Evolutionary conservation across 1,284 basidiomycete species (phyloP), one percentile per base, ranked within the genome.

Genomic region (Ustilago xerochloae): DNA sequence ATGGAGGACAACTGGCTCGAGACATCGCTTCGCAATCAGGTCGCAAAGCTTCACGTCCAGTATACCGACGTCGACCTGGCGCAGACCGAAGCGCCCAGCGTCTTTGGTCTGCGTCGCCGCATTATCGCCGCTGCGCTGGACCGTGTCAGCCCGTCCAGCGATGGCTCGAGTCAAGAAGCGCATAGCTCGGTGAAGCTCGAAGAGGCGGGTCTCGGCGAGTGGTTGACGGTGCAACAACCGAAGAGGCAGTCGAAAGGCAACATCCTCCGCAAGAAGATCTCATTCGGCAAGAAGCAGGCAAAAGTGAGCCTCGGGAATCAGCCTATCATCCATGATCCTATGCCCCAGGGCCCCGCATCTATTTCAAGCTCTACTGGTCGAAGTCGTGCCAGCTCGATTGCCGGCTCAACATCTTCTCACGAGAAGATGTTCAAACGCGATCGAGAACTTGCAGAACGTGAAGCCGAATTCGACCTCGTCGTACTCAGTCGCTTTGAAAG

Each of bases 101-200:
- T 69, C 4, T 68, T 74, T 38, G 71, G 71, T 4, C 55, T 74
- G 16, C 61, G 71, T 10, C 48, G 71, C 6, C 58, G 65, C 29
- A 63, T 74, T 39, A 24, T 71, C 9, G 71, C 71, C 13, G 71
- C 71, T 35, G 65, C 65, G 1, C 54, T 74, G 22, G 68, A 71
- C 24, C 43, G 50, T 12, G 35, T 58, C 29, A n/a, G 48, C 15
- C 45, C 43, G 18, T 33, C 32, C 18, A 51, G 26, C 12, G 54
- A 38, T 13, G 45, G 6, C 2, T 2, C 33, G 1, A 39, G 16
- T n/a, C 13, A 36, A 20, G 45, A 20, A 0, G 18, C 52, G 1
- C 28, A 24, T 41, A 41, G 29, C 8, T 13, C 41, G 26, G 49
- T 18, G 8, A 54, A 41, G 8, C 54, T 68, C 12, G 39, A 59